Conservation (phyloP, 2,329 filamentous ascomycete species). For the Chrysoporthe cubensis region DNA sequence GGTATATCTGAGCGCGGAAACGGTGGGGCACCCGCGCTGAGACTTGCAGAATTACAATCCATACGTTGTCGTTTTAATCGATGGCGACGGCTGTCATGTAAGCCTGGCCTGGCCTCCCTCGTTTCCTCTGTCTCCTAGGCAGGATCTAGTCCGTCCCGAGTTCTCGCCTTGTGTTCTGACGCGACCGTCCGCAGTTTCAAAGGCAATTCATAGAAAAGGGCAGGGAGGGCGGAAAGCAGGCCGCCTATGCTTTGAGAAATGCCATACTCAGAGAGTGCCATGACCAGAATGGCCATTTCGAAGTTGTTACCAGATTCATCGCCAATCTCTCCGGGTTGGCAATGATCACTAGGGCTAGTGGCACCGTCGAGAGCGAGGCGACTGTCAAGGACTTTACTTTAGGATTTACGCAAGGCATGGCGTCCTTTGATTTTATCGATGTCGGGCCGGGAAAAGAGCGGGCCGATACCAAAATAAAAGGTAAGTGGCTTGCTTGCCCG, state of each 20-base stretch:
- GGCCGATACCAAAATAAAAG: constrained; percentile 64
- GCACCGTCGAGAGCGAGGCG: constrained; percentile 47
- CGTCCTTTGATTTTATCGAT: constrained; percentile 67
- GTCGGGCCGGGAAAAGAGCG: constrained; percentile 63
- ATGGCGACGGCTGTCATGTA: constrained; percentile 57
- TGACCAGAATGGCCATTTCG: constrained; percentile 54
- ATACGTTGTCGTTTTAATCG: constrained; percentile 64
- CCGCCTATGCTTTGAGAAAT: constrained; percentile 53
- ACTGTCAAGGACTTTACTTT: constrained; percentile 60
- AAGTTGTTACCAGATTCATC: constrained; percentile 60
- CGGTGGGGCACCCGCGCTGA: constrained; percentile 25
- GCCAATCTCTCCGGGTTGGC: constrained; percentile 57
- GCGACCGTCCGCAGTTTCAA: constrained; percentile 53
- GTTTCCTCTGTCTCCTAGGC: not conserved
- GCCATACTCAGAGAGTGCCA: constrained; percentile 52
- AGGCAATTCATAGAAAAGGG: constrained; percentile 58
- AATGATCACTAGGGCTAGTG: constrained; percentile 54
- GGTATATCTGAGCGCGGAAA: constrained; percentile 41
- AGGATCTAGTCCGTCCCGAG: not conserved
- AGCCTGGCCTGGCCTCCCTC: constrained; percentile 28
- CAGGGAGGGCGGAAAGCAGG: constrained; percentile 57
- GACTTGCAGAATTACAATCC: constrained; percentile 55
- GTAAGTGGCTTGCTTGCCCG: constrained; percentile 39
- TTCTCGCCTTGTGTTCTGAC: constrained; percentile 9
- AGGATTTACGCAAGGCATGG: constrained; percentile 63